These are phyloP conservation scores for Pichia deserticola DNA, from an alignment of 805 yeast genomes.

Conservation along the genomic window DNA sequence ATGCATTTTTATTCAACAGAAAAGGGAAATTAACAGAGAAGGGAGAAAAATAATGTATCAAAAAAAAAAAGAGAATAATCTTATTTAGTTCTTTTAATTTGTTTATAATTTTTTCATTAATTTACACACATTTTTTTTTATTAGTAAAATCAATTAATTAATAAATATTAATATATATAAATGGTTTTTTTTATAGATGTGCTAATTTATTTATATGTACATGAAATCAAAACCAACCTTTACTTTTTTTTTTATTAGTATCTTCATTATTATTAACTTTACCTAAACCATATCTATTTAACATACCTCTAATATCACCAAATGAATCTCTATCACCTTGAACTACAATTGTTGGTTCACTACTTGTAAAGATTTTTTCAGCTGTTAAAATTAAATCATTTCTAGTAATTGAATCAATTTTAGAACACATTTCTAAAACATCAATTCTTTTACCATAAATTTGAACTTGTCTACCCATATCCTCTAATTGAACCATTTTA, in stretches of 20 bases:
- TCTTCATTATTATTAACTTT: conserved; percentile 1
- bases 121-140: not conserved
- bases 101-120: too few species aligned
- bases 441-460: conserved; percentile 70
- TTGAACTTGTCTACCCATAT: conserved; percentile 90
- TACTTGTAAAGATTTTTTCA: conserved; percentile 63
- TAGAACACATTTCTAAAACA: conserved; percentile 71
- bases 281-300: conserved; percentile 72
- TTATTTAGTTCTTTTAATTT: too few species aligned
- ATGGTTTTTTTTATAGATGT: not conserved
- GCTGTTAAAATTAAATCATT: conserved; percentile 71
- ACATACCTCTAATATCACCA: conserved; percentile 70
- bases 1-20: too few species aligned
- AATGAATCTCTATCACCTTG: conserved; percentile 82
- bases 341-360: conserved; percentile 76
- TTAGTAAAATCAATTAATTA: not conserved
- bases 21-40: too few species aligned
- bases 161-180: not conserved
- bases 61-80: too few species aligned
- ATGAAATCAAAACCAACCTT: conserved; percentile 6
- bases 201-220: not conserved
- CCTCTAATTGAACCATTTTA: conserved; percentile 90
- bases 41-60: too few species aligned
- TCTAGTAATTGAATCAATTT: conserved; percentile 61
- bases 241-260: not conserved